A percentile compares a stretch with the other conserved stretches of the same genome.
Conservation (phyloP, 225 moss, liverwort and hornwort genomes). For the Ulota crispa region DNA sequence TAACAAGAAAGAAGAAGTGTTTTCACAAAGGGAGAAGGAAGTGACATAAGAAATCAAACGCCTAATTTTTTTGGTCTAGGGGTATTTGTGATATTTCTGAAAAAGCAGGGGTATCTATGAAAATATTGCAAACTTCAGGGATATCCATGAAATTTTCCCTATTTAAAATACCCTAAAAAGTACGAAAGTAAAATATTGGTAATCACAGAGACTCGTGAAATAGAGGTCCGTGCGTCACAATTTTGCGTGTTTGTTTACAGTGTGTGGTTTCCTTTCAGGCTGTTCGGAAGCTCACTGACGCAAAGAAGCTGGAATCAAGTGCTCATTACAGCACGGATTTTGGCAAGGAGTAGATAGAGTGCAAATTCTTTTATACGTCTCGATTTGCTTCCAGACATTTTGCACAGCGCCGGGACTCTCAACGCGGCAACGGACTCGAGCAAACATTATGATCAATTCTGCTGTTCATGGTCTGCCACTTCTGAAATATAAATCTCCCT, state of each 20-base stretch:
- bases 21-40: too few species aligned
- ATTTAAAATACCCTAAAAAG: neutral
- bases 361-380: neutral
- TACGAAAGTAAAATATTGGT: neutral
- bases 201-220: neutral
- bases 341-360: slow-evolving; percentile 70
- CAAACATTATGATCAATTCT: slow-evolving; percentile 3
- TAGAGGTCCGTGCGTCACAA: neutral
- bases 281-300: slow-evolving; percentile 92
- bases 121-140: too few species aligned
- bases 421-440: slow-evolving; percentile 10
- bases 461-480: slow-evolving; percentile 17
- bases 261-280: slow-evolving; percentile 51
- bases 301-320: slow-evolving; percentile 97
- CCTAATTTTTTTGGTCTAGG: too few species aligned
- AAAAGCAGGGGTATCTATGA: too few species aligned
- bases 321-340: slow-evolving; percentile 97
- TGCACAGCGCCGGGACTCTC: slow-evolving; percentile 18
- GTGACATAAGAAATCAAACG: too few species aligned
- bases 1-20: too few species aligned
- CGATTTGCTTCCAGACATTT: slow-evolving; percentile 21
- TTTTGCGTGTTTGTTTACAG: neutral
- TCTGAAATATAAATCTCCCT: slow-evolving; percentile 26
- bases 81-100: too few species aligned
- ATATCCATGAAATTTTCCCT: too few species aligned